Conservation (phyloP, 345 rosid species). For the Sonneratia caseolaris region DNA sequence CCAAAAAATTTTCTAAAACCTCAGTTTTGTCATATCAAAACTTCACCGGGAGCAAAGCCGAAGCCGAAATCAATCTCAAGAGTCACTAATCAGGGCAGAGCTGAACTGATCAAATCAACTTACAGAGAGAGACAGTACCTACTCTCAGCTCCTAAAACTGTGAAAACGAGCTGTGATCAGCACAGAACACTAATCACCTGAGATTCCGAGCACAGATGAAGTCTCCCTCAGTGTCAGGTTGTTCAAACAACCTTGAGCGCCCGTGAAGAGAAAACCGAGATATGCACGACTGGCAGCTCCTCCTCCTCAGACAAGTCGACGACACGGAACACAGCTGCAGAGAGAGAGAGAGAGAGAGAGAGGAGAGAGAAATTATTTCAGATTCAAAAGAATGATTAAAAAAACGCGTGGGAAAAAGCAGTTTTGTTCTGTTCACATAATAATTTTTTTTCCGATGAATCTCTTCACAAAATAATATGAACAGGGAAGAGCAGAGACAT, state of each 20-base stretch:
- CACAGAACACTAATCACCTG: conserved; percentile 21
- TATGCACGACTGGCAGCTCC: not conserved
- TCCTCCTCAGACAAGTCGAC: conserved; percentile 4
- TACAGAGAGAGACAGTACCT: not conserved
- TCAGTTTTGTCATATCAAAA: not conserved
- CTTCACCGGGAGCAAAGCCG: not conserved
- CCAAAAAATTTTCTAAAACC: not conserved
- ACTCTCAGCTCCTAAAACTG: not conserved
- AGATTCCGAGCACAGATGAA: conserved; percentile 3
- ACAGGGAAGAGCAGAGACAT: not conserved
- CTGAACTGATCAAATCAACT: not conserved
- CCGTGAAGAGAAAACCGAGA: not conserved
- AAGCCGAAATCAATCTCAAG: not conserved
- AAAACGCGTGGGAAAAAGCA: no score
- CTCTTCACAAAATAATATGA: not conserved
- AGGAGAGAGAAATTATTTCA: not conserved
- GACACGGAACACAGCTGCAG: not conserved
- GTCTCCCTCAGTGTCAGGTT: not conserved
- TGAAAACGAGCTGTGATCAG: not conserved
- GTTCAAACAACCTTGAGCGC: not conserved
- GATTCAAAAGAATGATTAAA: no score
- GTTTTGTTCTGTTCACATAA: no score
- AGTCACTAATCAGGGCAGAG: not conserved
- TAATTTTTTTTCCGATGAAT: no score
- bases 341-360: not conserved